These are phyloP conservation scores for Papiliotrema nemorosa DNA, from an alignment of 1,284 basidiomycete genomes.

Conservation along the genomic window DNA sequence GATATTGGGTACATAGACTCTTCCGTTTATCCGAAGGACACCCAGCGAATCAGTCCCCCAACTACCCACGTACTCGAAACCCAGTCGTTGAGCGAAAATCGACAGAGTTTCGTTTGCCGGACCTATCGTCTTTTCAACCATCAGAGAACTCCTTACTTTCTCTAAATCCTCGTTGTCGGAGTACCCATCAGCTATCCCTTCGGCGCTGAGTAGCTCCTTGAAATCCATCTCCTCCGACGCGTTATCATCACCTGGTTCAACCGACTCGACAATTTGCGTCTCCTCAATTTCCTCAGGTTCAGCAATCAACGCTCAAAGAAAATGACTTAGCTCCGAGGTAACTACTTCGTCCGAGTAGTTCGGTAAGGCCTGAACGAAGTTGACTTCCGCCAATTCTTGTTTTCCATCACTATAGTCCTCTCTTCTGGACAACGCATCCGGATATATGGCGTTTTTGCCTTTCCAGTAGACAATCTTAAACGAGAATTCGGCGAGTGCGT, in stretches of 20 bases:
- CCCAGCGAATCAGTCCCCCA: neutral
- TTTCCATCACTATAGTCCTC: neutral
- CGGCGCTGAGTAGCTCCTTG: neutral
- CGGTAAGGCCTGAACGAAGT: constrained; percentile 8
- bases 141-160: neutral
- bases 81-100: neutral
- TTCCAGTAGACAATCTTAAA: constrained; percentile 50
- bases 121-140: neutral
- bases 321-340: too few species aligned
- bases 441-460: constrained; percentile 39
- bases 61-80: too few species aligned
- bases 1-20: neutral
- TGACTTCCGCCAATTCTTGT: neutral
- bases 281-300: neutral
- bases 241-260: neutral
- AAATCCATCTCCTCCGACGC: neutral
- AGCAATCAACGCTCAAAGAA: neutral
- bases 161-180: neutral
- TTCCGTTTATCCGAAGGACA: neutral
- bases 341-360: neutral
- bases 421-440: constrained; percentile 51
- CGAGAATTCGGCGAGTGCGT: constrained; percentile 45
- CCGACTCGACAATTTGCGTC: neutral
- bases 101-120: neutral
- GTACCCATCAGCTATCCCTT: neutral